Evolutionary conservation across 2,329 filamentous ascomycete species (phyloP), one percentile per base, ranked within the genome.

Genomic region (Aspergillus aculeatinus): DNA sequence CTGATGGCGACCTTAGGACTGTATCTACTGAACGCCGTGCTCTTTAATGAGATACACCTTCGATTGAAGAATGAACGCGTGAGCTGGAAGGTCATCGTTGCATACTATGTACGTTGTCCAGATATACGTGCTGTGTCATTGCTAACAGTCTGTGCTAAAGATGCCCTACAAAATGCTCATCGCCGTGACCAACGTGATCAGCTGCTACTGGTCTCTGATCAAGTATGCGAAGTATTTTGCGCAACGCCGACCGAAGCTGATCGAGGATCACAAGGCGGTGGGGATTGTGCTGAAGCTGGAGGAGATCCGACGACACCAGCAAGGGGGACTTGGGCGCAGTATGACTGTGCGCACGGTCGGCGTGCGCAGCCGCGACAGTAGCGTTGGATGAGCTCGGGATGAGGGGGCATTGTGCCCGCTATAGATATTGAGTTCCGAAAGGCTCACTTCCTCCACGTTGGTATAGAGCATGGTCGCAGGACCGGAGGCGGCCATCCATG

Each of bases 1-100:
- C 67, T 77, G 19, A 70, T 66, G 7, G 60, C 61, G 2, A 80
- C 77, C 0, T 59, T 79, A 14, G 74, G 62, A 12, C 70, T 82
- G 67, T 81, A 82, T 60, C 65, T 78, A 49, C 42, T 79, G 64
- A 78, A 79, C 66, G 74, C 75, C 51, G 62, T 79, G 11, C 72
- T 82, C 48, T 82, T 82, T 72, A 82, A 82, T 66, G 79, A 80
- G 65, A 64, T 82, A 1, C 80, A 82, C 57, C 72, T 82, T 1
- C 76, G 80, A 10, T 61, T 70, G 33, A 79, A 81, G 56, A 77
- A 78, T 6, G 79, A 81, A 67, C 74, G 76, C 39, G 69, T 82
- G 11, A 70, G 70, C 44, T 78, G 72, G 69, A 67, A 68, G 7
- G 70, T 78, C 4, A 69, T 73, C 14, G 19, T 76, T 1, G 56